A percentile compares a stretch with the other conserved stretches of the same genome.
Conservation (phyloP, 129 eudicot genomes). For the Chrysanthemum seticuspe region DNA sequence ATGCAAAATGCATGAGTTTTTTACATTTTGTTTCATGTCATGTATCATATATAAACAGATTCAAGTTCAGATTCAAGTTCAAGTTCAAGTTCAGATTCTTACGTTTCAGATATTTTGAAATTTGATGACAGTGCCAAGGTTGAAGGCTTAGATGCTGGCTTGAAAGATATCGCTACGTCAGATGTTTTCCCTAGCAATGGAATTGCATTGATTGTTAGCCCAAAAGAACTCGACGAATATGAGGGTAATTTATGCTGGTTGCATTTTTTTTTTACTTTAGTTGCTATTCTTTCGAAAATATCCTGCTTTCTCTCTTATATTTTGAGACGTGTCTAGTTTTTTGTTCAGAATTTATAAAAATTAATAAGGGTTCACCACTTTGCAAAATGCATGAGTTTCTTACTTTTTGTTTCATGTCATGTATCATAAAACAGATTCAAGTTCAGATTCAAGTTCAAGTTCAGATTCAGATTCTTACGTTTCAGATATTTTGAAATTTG, state of each 20-base stretch:
- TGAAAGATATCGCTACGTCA: slow-evolving; percentile 6
- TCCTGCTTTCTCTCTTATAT: too few relatives aligned
- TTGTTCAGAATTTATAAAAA: too few relatives aligned
- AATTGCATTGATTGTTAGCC: not conserved
- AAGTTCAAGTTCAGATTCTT: too few relatives aligned
- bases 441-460: too few relatives aligned
- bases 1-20: too few relatives aligned
- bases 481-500: slow-evolving; percentile 13
- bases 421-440: too few relatives aligned
- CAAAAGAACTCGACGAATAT: not conserved
- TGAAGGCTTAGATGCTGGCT: not conserved
- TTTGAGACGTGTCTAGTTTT: not conserved
- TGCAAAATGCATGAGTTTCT: too few relatives aligned
- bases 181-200: too few relatives aligned
- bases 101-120: slow-evolving; percentile 5
- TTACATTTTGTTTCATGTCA: not conserved
- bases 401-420: not conserved
- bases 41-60: too few relatives aligned
- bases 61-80: too few relatives aligned
- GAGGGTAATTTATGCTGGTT: slow-evolving; percentile 10
- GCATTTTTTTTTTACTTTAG: not conserved
- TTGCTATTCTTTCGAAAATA: not conserved
- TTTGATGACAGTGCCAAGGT: slow-evolving; percentile 19
- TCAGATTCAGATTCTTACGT: not conserved
- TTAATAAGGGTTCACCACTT: too few relatives aligned